Base-by-base conservation (phyloP, 768 basidiomycete genomes). In the Macrolepiota albuminosa region DNA sequence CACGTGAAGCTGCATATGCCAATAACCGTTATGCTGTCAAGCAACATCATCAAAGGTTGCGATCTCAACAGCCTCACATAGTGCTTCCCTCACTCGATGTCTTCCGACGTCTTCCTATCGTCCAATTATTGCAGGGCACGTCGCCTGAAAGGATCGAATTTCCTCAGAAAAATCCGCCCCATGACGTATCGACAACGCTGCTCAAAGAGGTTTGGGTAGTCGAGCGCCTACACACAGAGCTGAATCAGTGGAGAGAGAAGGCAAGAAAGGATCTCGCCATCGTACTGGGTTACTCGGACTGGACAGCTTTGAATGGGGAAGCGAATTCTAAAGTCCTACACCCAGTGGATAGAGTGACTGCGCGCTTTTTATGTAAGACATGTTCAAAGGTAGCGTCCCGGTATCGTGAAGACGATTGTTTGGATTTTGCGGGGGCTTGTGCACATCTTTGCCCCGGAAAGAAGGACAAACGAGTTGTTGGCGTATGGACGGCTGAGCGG, bases 341-440 rank as follows among this genome's bases (percentile, higher is more conserved):
- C 66, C 86, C 87, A 0, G 79, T 81, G 18, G 78, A 86, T 51
- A 76, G 87, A 46, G 58, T 85, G 14, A 83, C 81, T 5, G 84
- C 86, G 0, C 71, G 83, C 26, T 90, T 87, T 70, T 68, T 72
- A 31, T 91, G 89, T 67, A 77, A 69, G 57, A 63, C 65, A 42
- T 91, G 89, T 65, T 63, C 75, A 13, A 72, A 68, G 9, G 70
- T 78, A 1, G 69, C 67, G 4, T 64, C 58, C 37, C 67, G 66
- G 42, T 75, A 78, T 62, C 69, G 65, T 36, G 71, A 69, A 26
- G 77, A 80, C 43, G 73, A 63, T 33, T 82, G 83, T 64, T 70
- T 90, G 54, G 81, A 84, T 65, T 86, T 87, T 59, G 72, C 69
- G 10, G 82, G 77, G 3, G 86, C 80, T 3, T 89, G 87, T 69